Evolutionary conservation across 2,329 filamentous ascomycete genomes (phyloP).

Genomic region (Plenodomus tracheiphilus): DNA sequence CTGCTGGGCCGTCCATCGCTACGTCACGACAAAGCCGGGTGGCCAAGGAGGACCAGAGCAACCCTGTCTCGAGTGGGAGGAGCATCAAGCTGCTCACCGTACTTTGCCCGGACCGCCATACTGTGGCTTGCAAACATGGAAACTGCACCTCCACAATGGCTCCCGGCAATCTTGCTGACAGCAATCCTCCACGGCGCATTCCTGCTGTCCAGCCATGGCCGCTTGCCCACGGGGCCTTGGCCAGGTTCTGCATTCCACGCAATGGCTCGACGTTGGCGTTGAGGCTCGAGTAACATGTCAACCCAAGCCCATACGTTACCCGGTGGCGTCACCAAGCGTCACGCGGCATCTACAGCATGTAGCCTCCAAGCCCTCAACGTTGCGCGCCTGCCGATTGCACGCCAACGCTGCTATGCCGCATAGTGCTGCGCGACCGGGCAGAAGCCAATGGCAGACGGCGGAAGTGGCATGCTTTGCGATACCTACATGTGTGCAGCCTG

Average conservation of each 20-base stretch:
- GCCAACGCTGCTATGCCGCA: conserved; percentile 8
- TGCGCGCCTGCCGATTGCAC: conserved; percentile 1
- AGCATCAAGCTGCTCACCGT: conserved; percentile 18
- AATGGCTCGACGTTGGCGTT: neutral
- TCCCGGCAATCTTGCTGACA: neutral
- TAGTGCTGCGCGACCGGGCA: conserved; percentile 11
- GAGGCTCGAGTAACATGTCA: conserved; percentile 13
- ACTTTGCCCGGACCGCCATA: conserved; percentile 10
- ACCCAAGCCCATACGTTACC: conserved; percentile 12
- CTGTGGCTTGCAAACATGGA: neutral
- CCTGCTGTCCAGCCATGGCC: neutral
- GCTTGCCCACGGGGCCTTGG: neutral
- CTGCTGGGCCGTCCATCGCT: conserved; percentile 2
- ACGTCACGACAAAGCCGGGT: conserved; percentile 19
- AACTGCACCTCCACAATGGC: neutral
- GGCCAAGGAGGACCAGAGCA: conserved; percentile 14
- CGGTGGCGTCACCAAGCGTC: conserved; percentile 19
- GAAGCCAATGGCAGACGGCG: conserved; percentile 14
- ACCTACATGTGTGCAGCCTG: too few species aligned
- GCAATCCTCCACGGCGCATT: neutral
- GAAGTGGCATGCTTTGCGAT: conserved; percentile 21
- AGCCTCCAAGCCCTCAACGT: conserved; percentile 1
- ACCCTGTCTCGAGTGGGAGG: conserved; percentile 17
- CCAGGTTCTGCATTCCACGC: neutral
- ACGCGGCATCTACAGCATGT: conserved; percentile 14